Percentiles rank a stretch among this genome's conserved stretches.
Evolutionary conservation across 768 basidiomycete genomes (phyloP).

Genomic region (Candolleomyces aberdarensis): DNA sequence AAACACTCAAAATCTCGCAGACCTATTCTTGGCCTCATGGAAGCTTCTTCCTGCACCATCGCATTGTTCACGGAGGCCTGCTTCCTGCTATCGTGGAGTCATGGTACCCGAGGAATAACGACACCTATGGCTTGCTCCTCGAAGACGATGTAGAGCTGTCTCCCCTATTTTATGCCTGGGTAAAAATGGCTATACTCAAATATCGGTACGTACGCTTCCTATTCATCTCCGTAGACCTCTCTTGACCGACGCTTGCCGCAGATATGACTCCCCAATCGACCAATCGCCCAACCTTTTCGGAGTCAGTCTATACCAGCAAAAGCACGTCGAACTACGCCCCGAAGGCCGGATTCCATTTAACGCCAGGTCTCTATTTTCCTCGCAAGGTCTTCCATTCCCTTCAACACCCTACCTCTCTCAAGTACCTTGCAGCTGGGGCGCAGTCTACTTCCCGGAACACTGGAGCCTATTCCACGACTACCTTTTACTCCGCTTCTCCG

Average conservation of each 20-base stretch:
- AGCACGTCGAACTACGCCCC: slow-evolving; percentile 68
- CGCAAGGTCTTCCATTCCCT: slow-evolving; percentile 34
- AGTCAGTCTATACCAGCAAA: slow-evolving; percentile 85
- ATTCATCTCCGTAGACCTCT: background rate
- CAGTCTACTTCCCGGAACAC: slow-evolving; percentile 84
- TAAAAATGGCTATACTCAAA: slow-evolving; percentile 73
- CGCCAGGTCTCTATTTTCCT: slow-evolving; percentile 55
- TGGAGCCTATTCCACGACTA: slow-evolving; percentile 88
- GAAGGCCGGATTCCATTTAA: slow-evolving; percentile 68
- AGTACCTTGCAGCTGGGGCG: slow-evolving; percentile 91
- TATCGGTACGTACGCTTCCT: slow-evolving; percentile 52
- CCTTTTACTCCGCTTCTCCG: slow-evolving; percentile 68
- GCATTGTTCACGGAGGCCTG: slow-evolving; percentile 76
- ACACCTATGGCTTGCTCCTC: slow-evolving; percentile 75
- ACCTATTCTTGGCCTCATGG: slow-evolving; percentile 57
- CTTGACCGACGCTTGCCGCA: slow-evolving; percentile 20
- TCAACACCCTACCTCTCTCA: slow-evolving; percentile 79
- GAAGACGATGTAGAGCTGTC: slow-evolving; percentile 89
- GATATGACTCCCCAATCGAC: slow-evolving; percentile 49
- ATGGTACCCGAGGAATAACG: slow-evolving; percentile 76
- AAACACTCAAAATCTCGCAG: slow-evolving; percentile 53
- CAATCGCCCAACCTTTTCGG: slow-evolving; percentile 60
- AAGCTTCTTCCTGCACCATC: slow-evolving; percentile 56
- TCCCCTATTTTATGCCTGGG: slow-evolving; percentile 82
- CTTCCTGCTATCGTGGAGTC: slow-evolving; percentile 84